Percentiles rank a stretch among this genome's conserved stretches.
phyloP scores from a whole-genome alignment of 257 asterid species.

The Solanum medicagineum region DNA sequence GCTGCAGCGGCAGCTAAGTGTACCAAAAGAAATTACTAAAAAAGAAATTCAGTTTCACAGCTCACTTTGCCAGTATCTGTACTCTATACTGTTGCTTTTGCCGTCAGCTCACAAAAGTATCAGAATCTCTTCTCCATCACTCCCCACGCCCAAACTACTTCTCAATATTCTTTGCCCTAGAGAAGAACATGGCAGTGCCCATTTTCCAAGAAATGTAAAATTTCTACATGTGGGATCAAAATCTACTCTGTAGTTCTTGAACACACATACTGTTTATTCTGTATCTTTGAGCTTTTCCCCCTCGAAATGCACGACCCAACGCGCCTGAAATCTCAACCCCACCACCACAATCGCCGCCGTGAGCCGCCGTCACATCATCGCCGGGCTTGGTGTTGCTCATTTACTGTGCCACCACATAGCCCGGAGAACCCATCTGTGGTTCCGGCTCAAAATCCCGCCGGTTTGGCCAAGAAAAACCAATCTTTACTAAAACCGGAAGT shows the following conservation, averaged over 20 bases:
- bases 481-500: constrained; percentile 11
- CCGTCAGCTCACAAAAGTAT: neutral
- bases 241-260: neutral
- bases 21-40: no score
- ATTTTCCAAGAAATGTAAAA: neutral
- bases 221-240: neutral
- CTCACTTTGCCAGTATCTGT: neutral
- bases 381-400: constrained; percentile 87
- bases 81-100: neutral
- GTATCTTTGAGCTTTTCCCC: neutral
- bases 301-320: constrained; percentile 35
- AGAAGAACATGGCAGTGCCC: neutral
- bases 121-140: neutral
- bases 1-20: no score
- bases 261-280: neutral
- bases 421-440: constrained; percentile 38
- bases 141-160: neutral
- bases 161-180: neutral
- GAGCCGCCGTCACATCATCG: constrained; percentile 42
- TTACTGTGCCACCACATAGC: constrained; percentile 61
- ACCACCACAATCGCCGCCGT: constrained; percentile 30
- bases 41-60: neutral
- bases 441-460: constrained; percentile 16
- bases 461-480: constrained; percentile 35
- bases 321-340: constrained; percentile 10